phyloP scores from a whole-genome alignment of 78 protist genomes.

The Goniomonas avonlea region DNA sequence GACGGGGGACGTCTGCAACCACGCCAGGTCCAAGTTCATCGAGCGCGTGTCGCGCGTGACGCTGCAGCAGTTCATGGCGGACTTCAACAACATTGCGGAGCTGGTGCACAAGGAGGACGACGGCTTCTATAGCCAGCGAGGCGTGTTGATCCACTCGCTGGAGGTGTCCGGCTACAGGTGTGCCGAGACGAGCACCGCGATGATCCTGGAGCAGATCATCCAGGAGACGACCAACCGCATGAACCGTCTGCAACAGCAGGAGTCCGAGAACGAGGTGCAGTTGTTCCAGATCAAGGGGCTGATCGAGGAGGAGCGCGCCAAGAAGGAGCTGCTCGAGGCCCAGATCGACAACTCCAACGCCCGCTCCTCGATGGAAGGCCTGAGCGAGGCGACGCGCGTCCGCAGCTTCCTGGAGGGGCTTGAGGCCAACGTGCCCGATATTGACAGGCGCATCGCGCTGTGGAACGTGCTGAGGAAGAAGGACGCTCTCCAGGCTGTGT shows the following conservation, averaged over 20 bases:
- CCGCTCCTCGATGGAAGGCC: constrained; percentile 1
- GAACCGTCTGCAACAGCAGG: constrained; percentile 4
- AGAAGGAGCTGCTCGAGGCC: background rate
- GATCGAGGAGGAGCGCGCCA: constrained; percentile 3
- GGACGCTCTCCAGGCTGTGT: background rate
- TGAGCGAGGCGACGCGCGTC: background rate
- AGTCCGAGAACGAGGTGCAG: background rate
- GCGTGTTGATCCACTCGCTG: background rate
- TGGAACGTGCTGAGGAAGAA: background rate
- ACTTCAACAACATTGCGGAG: background rate
- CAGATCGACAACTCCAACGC: background rate
- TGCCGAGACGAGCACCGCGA: background rate
- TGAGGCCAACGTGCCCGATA: background rate
- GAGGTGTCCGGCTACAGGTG: background rate
- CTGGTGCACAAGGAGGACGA: background rate
- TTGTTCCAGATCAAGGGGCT: background rate
- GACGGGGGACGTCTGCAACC: constrained; percentile 1
- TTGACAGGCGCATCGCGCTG: background rate
- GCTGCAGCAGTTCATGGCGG: constrained; percentile 5
- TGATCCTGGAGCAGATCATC: constrained; percentile 1
- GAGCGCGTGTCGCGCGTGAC: constrained; percentile 1
- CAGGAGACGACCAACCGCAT: constrained; percentile 13
- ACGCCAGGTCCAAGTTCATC: constrained; percentile 7
- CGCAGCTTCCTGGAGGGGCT: background rate
- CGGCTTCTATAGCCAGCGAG: background rate